These are phyloP conservation scores for Arabidopsis arenosa DNA, from an alignment of 345 rosid species.

Conservation along the genomic window DNA sequence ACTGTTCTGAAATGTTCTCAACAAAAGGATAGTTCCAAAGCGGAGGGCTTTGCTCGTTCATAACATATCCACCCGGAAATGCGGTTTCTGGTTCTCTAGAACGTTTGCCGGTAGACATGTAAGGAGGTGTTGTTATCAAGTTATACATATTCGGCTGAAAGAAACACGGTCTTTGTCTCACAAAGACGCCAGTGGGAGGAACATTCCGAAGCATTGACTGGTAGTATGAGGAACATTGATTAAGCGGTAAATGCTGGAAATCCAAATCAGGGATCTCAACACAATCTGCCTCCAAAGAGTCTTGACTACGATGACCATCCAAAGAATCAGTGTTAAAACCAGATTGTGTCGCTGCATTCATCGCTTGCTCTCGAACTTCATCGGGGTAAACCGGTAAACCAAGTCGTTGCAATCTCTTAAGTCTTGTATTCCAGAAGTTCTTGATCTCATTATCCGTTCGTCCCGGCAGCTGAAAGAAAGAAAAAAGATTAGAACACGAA, in stretches of 20 bases:
- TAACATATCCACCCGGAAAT: not conserved
- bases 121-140: constrained; percentile 20
- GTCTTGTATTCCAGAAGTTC: constrained; percentile 73
- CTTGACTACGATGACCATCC: constrained; percentile 45
- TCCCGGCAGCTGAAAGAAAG: constrained; percentile 59
- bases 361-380: constrained; percentile 50
- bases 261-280: constrained; percentile 58
- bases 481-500: not conserved
- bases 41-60: constrained; percentile 19
- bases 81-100: not conserved
- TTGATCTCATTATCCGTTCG: constrained; percentile 82
- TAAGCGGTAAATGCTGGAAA: constrained; percentile 52
- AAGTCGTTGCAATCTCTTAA: constrained; percentile 60
- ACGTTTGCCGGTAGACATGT: constrained; percentile 25
- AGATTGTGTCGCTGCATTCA: constrained; percentile 47
- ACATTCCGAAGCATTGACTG: constrained; percentile 18
- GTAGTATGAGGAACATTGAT: not conserved
- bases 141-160: constrained; percentile 26
- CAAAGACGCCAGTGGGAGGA: not conserved
- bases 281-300: constrained; percentile 45
- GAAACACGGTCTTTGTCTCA: constrained; percentile 9
- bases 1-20: constrained; percentile 38
- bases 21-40: constrained; percentile 28
- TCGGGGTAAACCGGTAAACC: constrained; percentile 71
- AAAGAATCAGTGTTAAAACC: constrained; percentile 40